These are phyloP conservation scores for Craspedostauros australis DNA, from an alignment of 108 stramenopile genomes.

Conservation along the genomic window DNA sequence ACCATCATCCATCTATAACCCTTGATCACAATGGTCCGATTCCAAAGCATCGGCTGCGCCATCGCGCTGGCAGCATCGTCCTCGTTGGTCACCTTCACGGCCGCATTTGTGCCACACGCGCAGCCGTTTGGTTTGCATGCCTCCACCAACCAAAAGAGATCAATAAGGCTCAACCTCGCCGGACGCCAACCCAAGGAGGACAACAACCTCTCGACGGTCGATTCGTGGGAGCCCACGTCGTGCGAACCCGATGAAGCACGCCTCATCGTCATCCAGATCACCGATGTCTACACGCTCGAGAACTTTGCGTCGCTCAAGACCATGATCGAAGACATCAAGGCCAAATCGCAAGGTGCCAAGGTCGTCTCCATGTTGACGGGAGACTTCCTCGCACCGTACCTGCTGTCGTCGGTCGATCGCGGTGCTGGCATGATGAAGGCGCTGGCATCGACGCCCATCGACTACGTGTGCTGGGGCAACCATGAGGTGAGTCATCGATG, in stretches of 20 bases:
- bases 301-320: conserved; percentile 39
- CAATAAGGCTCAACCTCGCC: too few species aligned
- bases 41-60: too few species aligned
- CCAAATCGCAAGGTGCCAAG: conserved; percentile 7
- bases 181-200: too few species aligned
- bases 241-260: conserved; percentile 20
- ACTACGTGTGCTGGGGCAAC: conserved; percentile 33
- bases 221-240: conserved; percentile 15
- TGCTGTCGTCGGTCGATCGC: conserved; percentile 32
- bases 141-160: too few species aligned
- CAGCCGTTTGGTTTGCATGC: too few species aligned
- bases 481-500: too few species aligned
- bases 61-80: too few species aligned
- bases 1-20: too few species aligned
- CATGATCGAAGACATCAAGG: conserved; percentile 12
- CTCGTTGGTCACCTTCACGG: too few species aligned
- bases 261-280: conserved; percentile 38
- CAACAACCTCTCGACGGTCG: background rate
- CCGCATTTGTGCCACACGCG: too few species aligned
- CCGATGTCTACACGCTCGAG: conserved; percentile 46
- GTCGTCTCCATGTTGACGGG: conserved; percentile 30
- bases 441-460: conserved; percentile 23
- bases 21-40: too few species aligned
- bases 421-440: conserved; percentile 52
- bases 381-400: conserved; percentile 36